Base-by-base conservation (phyloP, 768 basidiomycete species). In the Xerocomus brunneocitrinus region DNA sequence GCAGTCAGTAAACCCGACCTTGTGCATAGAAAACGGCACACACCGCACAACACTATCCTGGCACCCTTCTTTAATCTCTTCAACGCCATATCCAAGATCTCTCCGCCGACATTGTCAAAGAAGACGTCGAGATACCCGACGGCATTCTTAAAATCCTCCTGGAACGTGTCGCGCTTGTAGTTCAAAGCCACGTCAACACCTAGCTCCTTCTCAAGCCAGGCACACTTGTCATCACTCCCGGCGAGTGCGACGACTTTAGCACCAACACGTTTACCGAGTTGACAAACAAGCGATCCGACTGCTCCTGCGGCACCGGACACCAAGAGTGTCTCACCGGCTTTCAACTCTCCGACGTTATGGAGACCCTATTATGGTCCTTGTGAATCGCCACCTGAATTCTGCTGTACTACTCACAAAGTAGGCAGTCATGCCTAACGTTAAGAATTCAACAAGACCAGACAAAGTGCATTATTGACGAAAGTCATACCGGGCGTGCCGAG, bases 301-400 rank as follows among this genome's bases (percentile, higher is more conserved):
- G 93, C 85, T 9, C 94, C 95, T 8, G 95, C 95, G 2, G 95
- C 95, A 19, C 92, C 95, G 1, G 91, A 91, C 10, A 87, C 87
- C 24, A 98, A 79, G 46, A 95, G 80, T 0, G 81, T 89, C 55
- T 98, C 93, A 12, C 93, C 92, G 0, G 84, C 68, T 67, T 95
- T 89, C 62, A 95, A 69, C 55, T 89, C 69, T 14, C 85, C 91
- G 43, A 95, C 76, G 46, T 91, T 89, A 67, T 83, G 76, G 28
- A 98, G 75, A 8, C 95, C 94, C 92, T 92, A 49, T 19, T 44
- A 36, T 35, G 13, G 39, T 31, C 28, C 53, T 28, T 3, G 41
- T 32, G 51, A 38, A 45, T 61, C 35, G 56, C 40, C 31, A 28
- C 9, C 25, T 44, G 45, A 47, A 47, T 42, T 16, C 47, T 31